These are phyloP conservation scores for Laburnicola sp. DNA, from an alignment of 2,329 filamentous ascomycete genomes.

Conservation along the genomic window DNA sequence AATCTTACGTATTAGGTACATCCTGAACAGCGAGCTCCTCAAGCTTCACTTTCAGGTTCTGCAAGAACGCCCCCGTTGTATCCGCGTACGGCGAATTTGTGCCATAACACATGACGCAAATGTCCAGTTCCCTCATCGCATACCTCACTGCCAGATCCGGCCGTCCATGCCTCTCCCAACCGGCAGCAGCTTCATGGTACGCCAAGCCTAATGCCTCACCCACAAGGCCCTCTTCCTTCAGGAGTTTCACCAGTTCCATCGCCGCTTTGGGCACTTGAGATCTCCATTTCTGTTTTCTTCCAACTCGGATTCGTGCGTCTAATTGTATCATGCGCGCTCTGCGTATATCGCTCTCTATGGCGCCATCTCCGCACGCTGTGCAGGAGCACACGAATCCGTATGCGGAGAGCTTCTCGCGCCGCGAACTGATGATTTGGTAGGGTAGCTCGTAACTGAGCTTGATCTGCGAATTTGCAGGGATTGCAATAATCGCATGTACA, in stretches of 20 bases:
- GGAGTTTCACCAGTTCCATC: conserved; percentile 17
- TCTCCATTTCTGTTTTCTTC: conserved; percentile 19
- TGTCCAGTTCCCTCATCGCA: conserved; percentile 17
- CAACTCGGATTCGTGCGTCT: conserved; percentile 17
- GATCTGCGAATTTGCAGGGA: conserved; percentile 37
- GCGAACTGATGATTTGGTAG: conserved; percentile 17
- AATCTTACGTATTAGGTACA: too few relatives aligned
- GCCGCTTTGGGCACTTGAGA: conserved; percentile 15
- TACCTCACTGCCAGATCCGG: conserved; percentile 16
- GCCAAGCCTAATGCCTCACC: conserved; percentile 24
- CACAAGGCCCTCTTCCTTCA: conserved; percentile 22
- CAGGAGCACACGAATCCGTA: conserved; percentile 32
- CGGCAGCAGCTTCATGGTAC: conserved; percentile 22
- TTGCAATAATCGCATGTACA: conserved; percentile 33
- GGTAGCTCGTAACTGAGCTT: conserved; percentile 33
- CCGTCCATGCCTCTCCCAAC: conserved; percentile 19
- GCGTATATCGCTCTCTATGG: conserved; percentile 14
- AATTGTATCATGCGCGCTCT: conserved; percentile 21
- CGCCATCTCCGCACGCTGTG: conserved; percentile 24
- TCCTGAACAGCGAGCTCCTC: too few relatives aligned
- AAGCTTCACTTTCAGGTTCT: conserved; percentile 4
- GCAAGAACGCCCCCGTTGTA: conserved; percentile 9
- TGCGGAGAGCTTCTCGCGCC: conserved; percentile 24
- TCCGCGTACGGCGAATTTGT: conserved; percentile 15
- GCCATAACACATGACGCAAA: conserved; percentile 18